Conservation (phyloP, 495 filamentous ascomycete genomes). For the Tricharina praecox region DNA sequence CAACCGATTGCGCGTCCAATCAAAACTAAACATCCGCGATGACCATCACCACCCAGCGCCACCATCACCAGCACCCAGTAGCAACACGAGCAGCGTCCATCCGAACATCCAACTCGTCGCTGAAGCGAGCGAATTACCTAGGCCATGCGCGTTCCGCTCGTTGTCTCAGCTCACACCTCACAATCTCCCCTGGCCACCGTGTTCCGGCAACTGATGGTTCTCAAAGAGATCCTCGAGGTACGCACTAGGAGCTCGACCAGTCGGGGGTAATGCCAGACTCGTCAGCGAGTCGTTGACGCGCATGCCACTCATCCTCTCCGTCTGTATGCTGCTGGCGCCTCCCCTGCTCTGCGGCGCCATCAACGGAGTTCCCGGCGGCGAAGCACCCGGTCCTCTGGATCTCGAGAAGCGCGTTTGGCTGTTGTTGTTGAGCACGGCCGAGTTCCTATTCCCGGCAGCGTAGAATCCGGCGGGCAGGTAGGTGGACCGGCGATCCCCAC, state of each 20-base stretch:
- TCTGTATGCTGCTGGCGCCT: slow-evolving; percentile 12
- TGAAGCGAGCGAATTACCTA: no score
- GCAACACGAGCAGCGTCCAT: no score
- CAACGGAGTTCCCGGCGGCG: slow-evolving; percentile 52
- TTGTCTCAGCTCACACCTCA: no score
- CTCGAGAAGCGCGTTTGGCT: slow-evolving; percentile 39
- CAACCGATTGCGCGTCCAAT: no score
- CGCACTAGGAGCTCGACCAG: slow-evolving; percentile 69
- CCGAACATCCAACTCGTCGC: no score
- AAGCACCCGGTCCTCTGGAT: slow-evolving; percentile 33
- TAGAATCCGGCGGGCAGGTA: slow-evolving; percentile 93
- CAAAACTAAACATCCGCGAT: no score
- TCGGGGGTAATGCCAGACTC: slow-evolving; percentile 47
- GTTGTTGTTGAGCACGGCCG: slow-evolving; percentile 35
- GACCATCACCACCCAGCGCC: no score
- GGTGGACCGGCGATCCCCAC: slow-evolving; percentile 35
- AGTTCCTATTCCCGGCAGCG: slow-evolving; percentile 42
- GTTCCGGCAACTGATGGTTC: slow-evolving; percentile 27
- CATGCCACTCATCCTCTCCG: slow-evolving; percentile 26
- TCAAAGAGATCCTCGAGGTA: slow-evolving; percentile 89
- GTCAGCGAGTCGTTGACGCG: slow-evolving; percentile 44
- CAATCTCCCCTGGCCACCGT: no score
- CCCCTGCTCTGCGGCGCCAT: slow-evolving; percentile 18
- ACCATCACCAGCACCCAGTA: no score
- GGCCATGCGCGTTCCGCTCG: no score